Evolutionary conservation across 2,329 filamentous ascomycete species (phyloP).

Genomic region (Fusarium sp.): DNA sequence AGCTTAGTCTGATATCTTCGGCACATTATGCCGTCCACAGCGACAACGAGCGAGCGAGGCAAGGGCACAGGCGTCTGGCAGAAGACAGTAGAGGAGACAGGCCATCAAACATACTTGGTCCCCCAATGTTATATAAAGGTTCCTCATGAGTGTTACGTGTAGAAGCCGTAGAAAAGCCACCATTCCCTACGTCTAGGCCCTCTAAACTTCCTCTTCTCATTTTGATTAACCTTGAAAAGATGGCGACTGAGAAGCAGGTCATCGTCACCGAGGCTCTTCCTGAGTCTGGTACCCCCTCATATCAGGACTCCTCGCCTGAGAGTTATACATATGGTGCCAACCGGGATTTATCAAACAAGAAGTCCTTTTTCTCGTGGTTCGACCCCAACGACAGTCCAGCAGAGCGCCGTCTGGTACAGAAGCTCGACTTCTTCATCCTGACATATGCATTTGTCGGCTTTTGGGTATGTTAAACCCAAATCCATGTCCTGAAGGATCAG

Average conservation of each 20-base stretch:
- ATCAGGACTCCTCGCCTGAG: neutral
- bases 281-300: neutral
- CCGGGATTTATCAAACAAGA: neutral
- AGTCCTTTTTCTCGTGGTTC: slow-evolving; percentile 5
- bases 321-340: neutral
- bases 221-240: neutral
- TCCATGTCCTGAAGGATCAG: too few relatives aligned
- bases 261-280: neutral
- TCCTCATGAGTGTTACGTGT: neutral
- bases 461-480: neutral
- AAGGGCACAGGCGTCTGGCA: neutral
- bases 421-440: slow-evolving; percentile 7
- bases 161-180: neutral
- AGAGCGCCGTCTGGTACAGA: neutral
- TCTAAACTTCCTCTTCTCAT: neutral
- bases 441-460: slow-evolving; percentile 7
- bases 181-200: neutral
- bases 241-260: neutral
- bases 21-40: neutral
- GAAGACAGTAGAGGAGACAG: neutral
- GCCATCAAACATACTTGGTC: neutral
- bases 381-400: slow-evolving; percentile 2
- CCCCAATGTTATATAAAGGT: neutral
- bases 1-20: neutral
- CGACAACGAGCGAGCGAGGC: neutral